Evolutionary conservation across 2,329 filamentous ascomycete species (phyloP).

Genomic region (Neophaeococcomyces aloes): DNA sequence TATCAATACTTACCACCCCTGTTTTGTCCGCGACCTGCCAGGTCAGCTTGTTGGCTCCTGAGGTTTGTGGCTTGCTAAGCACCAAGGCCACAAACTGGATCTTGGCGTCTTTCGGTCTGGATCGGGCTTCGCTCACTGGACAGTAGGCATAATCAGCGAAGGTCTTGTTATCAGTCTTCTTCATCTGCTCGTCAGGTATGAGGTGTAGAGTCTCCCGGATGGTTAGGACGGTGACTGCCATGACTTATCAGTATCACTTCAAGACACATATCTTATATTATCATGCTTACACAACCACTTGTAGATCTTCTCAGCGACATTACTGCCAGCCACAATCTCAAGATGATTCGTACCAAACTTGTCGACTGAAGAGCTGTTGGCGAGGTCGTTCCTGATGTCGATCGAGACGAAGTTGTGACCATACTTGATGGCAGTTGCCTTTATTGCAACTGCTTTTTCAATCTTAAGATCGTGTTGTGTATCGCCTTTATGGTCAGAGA

Average conservation of each 20-base stretch:
- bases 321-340: constrained; percentile 11
- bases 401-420: constrained; percentile 17
- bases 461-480: constrained; percentile 9
- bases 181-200: constrained; percentile 15
- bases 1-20: constrained; percentile 15
- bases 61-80: constrained; percentile 13
- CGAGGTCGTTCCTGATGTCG: constrained; percentile 10
- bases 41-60: constrained; percentile 11
- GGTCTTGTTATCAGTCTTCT: constrained; percentile 10
- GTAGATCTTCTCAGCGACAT: constrained; percentile 14
- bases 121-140: constrained; percentile 11
- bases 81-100: constrained; percentile 20
- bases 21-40: constrained; percentile 19
- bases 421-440: constrained; percentile 12
- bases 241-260: neutral
- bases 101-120: constrained; percentile 15
- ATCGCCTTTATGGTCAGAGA: constrained; percentile 10
- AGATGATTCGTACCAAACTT: constrained; percentile 18
- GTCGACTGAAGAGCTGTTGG: neutral
- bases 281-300: constrained; percentile 18
- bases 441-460: constrained; percentile 9
- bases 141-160: constrained; percentile 19
- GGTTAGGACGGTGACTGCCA: constrained; percentile 15
- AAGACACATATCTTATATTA: no score
- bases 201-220: constrained; percentile 18